Base-by-base conservation (phyloP, 75 land plant species). In the Pinus taeda region DNA sequence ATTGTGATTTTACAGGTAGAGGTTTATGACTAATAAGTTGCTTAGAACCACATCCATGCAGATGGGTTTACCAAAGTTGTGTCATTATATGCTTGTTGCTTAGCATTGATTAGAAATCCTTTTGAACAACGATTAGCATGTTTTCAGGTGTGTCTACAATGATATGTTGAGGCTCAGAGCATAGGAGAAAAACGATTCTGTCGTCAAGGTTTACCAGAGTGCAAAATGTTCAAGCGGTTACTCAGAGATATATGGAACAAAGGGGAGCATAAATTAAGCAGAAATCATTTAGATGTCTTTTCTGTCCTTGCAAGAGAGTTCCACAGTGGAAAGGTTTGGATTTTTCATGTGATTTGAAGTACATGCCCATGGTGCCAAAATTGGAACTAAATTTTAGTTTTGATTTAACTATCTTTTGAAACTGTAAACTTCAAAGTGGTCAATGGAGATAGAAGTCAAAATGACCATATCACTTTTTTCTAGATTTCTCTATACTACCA, bases 321-420 rank as follows among this genome's bases (percentile, higher is more conserved):
- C 22, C 71, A 69, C 49, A 18, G 71, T 69, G 71, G 71, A 69
- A 69, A 39, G 71, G 71, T 69, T 39, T 33, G 37, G 7, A 11
- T 20, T 14, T 69, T 69, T 45, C 42, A n/a, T 69, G 49, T 7
- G 15, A 22, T 24, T 22, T 15, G 36, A 65, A 15, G 45, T 69
- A 8, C 1, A 15, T 14, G 33, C 18, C 36, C 4, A 63, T 29
- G 17, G 4, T 30, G 15, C 1, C 15, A 15, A 30, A 65, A 15
- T 65, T 65, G 69, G 18, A 64, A 33, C 17, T 30, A 49, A 37
- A 15, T 18, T 30, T 33, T 4, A 30, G 1, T 37, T 4, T 65
- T 65, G 37, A 15, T 65, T 65, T 33, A 24, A 26, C 30, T 14
- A 26, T 26, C 36, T 33, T 0, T 6, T 4, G 18, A 15, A 17